These are phyloP conservation scores for Xerocomellus intermedius DNA, from an alignment of 768 basidiomycete species.

Conservation along the genomic window DNA sequence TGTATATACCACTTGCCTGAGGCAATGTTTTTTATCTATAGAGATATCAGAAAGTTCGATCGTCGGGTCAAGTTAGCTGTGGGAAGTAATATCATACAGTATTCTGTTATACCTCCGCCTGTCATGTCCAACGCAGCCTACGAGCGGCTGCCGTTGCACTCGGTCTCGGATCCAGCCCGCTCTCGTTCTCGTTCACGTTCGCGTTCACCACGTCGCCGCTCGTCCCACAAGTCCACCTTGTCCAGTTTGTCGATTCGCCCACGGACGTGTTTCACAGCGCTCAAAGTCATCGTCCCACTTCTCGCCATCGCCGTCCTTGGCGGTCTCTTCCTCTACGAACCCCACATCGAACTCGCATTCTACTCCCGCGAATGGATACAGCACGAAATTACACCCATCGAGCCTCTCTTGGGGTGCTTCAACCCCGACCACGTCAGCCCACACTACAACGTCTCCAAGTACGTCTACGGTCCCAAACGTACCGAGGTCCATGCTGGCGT, in stretches of 20 bases:
- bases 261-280: slow-evolving; percentile 37
- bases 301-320: slow-evolving; percentile 40
- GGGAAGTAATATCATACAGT: neutral
- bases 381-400: slow-evolving; percentile 63
- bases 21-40: too few species aligned
- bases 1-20: neutral
- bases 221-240: slow-evolving; percentile 27
- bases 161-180: slow-evolving; percentile 32
- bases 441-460: slow-evolving; percentile 64
- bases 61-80: neutral
- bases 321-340: slow-evolving; percentile 66
- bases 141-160: slow-evolving; percentile 53
- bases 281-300: slow-evolving; percentile 46
- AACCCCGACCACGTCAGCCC: slow-evolving; percentile 55
- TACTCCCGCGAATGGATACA: slow-evolving; percentile 76
- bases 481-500: slow-evolving; percentile 81
- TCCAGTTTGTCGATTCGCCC: slow-evolving; percentile 30
- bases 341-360: slow-evolving; percentile 82
- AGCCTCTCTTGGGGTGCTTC: slow-evolving; percentile 75
- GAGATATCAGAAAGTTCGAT: too few species aligned
- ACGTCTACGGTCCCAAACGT: slow-evolving; percentile 60
- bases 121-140: slow-evolving; percentile 43
- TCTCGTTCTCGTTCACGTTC: slow-evolving; percentile 23
- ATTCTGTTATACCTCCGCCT: neutral
- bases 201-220: slow-evolving; percentile 26